Evolutionary conservation across 257 asterid species (phyloP).

Genomic region (Petunia axillaris): DNA sequence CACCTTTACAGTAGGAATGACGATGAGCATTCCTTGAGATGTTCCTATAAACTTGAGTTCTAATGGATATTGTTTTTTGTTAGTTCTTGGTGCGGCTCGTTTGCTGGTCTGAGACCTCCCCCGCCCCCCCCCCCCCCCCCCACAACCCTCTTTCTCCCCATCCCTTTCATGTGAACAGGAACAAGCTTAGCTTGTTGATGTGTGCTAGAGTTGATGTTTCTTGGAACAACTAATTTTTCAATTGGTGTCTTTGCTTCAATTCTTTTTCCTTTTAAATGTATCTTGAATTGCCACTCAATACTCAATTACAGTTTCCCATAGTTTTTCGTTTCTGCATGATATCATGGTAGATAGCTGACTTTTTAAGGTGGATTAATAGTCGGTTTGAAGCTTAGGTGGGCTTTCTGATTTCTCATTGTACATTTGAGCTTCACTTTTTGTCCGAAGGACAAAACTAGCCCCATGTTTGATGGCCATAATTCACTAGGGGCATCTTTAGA

Average conservation of each 20-base stretch:
- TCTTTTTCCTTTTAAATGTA: not conserved
- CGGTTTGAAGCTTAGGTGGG: not conserved
- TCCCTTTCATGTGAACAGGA: not conserved
- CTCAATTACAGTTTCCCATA: conserved; percentile 11
- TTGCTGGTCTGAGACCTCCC: conserved; percentile 5
- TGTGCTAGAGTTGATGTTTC: conserved; percentile 10
- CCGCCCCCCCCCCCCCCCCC: conserved; percentile 5
- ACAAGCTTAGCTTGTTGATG: not conserved
- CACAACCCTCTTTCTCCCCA: not conserved
- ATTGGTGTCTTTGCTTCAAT: not conserved
- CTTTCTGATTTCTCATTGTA: not conserved
- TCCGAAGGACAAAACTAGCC: conserved; percentile 1
- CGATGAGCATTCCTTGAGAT: conserved; percentile 9
- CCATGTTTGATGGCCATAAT: not conserved
- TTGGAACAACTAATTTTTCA: not conserved
- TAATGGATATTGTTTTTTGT: not conserved
- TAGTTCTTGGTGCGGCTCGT: conserved; percentile 17
- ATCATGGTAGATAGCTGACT: not conserved
- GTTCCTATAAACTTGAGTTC: conserved; percentile 17
- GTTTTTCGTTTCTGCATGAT: conserved; percentile 6
- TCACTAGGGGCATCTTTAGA: not conserved
- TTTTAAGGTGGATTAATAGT: not conserved
- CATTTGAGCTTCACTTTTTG: not conserved
- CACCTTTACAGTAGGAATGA: not conserved
- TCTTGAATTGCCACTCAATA: conserved; percentile 15